These are phyloP conservation scores for Scutellospora calospora DNA, from an alignment of 371 early-diverging fungal species.

Conservation along the genomic window DNA sequence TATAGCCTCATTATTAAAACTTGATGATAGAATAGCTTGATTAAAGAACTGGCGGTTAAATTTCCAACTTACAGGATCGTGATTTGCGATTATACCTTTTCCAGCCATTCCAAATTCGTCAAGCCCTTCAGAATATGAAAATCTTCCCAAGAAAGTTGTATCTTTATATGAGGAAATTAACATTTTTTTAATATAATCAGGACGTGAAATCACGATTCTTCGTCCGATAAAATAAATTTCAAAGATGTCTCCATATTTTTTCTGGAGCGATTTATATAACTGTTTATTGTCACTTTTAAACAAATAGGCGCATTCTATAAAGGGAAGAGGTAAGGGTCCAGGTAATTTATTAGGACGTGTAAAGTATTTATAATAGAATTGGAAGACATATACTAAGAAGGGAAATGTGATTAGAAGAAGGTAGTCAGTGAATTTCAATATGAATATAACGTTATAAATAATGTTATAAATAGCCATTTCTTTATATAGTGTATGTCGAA, in stretches of 20 bases:
- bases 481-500: no score
- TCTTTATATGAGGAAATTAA: no score
- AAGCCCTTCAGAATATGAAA: background rate
- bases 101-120: slow-evolving; percentile 4
- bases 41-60: background rate
- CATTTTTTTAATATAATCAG: background rate
- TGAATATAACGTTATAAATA: no score
- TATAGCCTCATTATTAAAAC: background rate
- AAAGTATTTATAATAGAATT: background rate
- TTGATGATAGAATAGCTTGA: background rate
- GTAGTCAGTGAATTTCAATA: background rate
- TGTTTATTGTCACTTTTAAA: background rate
- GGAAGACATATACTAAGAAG: background rate
- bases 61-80: slow-evolving; percentile 1
- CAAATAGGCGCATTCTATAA: background rate
- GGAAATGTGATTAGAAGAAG: background rate
- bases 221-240: background rate
- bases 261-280: background rate
- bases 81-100: background rate
- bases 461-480: no score
- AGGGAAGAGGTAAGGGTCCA: background rate
- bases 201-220: background rate
- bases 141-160: background rate
- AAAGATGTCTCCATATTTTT: slow-evolving; percentile 6
- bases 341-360: background rate